Evolutionary conservation across 1,139 yeast genomes (phyloP).

Genomic region (Zygosaccharomyces pseudobailii): DNA sequence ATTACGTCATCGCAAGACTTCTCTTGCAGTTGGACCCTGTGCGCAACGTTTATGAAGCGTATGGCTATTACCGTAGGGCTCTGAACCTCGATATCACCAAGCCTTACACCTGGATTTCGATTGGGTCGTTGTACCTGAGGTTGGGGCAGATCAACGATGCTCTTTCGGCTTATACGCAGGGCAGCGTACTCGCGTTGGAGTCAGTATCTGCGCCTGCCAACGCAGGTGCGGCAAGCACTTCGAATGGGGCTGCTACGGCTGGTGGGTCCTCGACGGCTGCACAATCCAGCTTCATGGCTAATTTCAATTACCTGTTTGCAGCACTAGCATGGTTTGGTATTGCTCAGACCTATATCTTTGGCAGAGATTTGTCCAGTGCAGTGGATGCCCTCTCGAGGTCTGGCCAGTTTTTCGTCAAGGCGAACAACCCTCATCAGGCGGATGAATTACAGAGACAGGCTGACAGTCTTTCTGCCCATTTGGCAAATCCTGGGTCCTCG

Average conservation of each 20-base stretch:
- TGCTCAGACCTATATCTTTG: constrained; percentile 25
- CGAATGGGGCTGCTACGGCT: constrained; percentile 2
- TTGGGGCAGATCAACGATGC: constrained; percentile 62
- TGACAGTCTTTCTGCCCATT: background rate
- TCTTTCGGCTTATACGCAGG: constrained; percentile 62
- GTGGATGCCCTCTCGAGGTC: constrained; percentile 22
- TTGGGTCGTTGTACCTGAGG: constrained; percentile 55
- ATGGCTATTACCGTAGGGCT: constrained; percentile 55
- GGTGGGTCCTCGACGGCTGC: background rate
- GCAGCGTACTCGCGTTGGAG: constrained; percentile 28
- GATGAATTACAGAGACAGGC: constrained; percentile 12
- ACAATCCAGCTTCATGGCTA: background rate
- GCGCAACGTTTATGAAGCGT: constrained; percentile 26
- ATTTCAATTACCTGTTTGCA: constrained; percentile 12
- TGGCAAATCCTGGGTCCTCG: background rate
- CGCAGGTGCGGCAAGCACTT: background rate
- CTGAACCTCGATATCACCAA: constrained; percentile 49
- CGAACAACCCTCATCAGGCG: constrained; percentile 14
- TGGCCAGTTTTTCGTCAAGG: constrained; percentile 17
- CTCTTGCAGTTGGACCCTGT: constrained; percentile 15
- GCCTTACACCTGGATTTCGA: constrained; percentile 62
- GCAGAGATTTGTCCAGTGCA: constrained; percentile 20
- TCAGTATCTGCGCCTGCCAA: background rate
- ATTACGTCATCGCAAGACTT: constrained; percentile 24
- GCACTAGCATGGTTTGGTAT: constrained; percentile 30